Evolutionary conservation across 1,284 basidiomycete species (phyloP).

Genomic region (Cryptococcus sp.): DNA sequence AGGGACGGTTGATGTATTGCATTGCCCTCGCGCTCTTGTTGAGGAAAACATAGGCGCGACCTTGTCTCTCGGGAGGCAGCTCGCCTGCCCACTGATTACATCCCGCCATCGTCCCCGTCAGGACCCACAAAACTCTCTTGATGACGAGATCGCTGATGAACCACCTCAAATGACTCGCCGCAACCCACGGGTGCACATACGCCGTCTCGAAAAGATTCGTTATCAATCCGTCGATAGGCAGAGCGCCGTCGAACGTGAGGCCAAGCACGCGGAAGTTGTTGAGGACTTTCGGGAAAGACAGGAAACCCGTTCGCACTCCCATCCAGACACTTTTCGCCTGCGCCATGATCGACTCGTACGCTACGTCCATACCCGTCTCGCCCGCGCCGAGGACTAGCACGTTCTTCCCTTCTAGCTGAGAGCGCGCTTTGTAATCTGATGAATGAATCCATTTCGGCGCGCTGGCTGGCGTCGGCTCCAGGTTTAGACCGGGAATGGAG

Average conservation of each 20-base stretch:
- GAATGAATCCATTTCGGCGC: constrained; percentile 58
- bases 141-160: constrained; percentile 67
- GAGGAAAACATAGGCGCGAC: constrained; percentile 58
- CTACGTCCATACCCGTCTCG: constrained; percentile 69
- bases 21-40: constrained; percentile 58
- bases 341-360: constrained; percentile 59
- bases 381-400: constrained; percentile 65
- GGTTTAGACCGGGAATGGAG: constrained; percentile 57
- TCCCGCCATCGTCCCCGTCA: constrained; percentile 65
- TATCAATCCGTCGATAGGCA: constrained; percentile 61
- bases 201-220: constrained; percentile 49
- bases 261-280: constrained; percentile 66
- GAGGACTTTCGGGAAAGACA: constrained; percentile 66
- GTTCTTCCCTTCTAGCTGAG: constrained; percentile 57
- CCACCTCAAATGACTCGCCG: constrained; percentile 63
- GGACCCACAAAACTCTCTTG: constrained; percentile 63
- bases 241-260: constrained; percentile 54
- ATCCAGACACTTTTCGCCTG: constrained; percentile 62
- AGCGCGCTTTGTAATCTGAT: constrained; percentile 58
- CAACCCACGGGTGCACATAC: constrained; percentile 60
- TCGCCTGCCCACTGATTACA: constrained; percentile 71
- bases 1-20: constrained; percentile 65
- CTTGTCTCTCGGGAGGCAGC: constrained; percentile 62
- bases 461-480: constrained; percentile 29
- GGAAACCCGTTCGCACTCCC: constrained; percentile 60